Percentiles rank a stretch among this genome's conserved stretches.
Conservation (phyloP, 2,329 filamentous ascomycete species). For the Colletotrichum eleusines region DNA sequence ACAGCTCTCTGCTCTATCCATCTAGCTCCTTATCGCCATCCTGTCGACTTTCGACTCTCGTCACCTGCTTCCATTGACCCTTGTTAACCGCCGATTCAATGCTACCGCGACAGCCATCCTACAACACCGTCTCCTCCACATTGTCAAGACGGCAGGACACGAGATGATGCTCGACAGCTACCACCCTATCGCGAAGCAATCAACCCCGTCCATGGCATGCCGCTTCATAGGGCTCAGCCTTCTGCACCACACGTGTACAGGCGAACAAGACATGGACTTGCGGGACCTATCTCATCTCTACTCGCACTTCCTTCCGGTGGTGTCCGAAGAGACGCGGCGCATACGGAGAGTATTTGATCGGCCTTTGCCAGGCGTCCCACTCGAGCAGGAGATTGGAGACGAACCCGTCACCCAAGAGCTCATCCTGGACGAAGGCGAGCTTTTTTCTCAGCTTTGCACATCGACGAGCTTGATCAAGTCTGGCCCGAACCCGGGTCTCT, state of each 20-base stretch:
- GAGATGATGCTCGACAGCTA: conserved; percentile 83
- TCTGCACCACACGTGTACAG: conserved; percentile 56
- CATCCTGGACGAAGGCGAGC: conserved; percentile 75
- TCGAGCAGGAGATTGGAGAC: conserved; percentile 49
- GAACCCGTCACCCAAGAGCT: conserved; percentile 70
- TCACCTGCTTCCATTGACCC: conserved; percentile 67
- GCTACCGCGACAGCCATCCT: conserved; percentile 72
- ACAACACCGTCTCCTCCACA: conserved; percentile 71
- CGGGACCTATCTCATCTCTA: conserved; percentile 69
- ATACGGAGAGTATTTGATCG: conserved; percentile 45
- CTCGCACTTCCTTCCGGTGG: conserved; percentile 76
- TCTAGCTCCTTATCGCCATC: conserved; percentile 64
- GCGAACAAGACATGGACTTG: conserved; percentile 44
- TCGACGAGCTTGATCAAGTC: conserved; percentile 76
- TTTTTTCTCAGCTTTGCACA: conserved; percentile 80
- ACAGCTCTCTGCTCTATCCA: background rate
- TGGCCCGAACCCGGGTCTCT: conserved; percentile 70
- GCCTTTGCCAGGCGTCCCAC: conserved; percentile 46
- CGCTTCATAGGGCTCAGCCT: conserved; percentile 74
- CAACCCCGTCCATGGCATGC: conserved; percentile 76
- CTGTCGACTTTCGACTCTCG: conserved; percentile 62
- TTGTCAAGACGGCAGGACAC: conserved; percentile 69
- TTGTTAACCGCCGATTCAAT: conserved; percentile 73
- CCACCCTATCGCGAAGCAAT: conserved; percentile 76
- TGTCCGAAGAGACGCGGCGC: conserved; percentile 64